Base-by-base conservation (phyloP, 129 eudicot genomes). In the Artemisia argyi region DNA sequence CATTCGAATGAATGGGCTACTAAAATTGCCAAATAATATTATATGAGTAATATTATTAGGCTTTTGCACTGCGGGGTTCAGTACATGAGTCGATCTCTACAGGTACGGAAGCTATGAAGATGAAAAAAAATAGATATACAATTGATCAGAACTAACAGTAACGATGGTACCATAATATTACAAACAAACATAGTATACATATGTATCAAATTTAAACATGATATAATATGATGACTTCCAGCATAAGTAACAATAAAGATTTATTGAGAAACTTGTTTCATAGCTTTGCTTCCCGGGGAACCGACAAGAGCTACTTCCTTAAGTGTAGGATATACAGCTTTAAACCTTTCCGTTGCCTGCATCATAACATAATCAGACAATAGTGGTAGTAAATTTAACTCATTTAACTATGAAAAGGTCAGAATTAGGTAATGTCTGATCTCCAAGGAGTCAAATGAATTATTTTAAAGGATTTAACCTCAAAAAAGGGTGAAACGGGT, bases 251-350 rank as follows among this genome's bases (percentile, higher is more conserved):
- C 19, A 53, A 76, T 65, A 73, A 83, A 68, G 61, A 87, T 87
- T 79, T 94, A 96, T 72, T 78, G 93, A 4, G 93, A 82, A 61
- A 88, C 92, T 84, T 94, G 98, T 80, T 94, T 94, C 91, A 94
- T 90, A 24, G 91, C 96, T 80, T 94, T 94, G 90, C 98, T 94
- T 71, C 97, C 95, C 66, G 88, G 87, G 68, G 88, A 65, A 69
- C 98, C 98, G 54, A 97, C 96, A 80, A 93, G 97, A 51, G 98
- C 92, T 66, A 94, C 97, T 76, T 94, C 95, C 68, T 87, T 90
- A 22, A 94, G 97, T 20, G 73, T 66, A 22, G 97, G 96, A 74
- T 94, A 94, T 61, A 90, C 76, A 7, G 97, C 93, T 80, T 90
- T 97, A 83, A 94, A 90, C 77, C 98, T 87, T 80, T 90, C 98